These are phyloP conservation scores for Terfezia boudieri DNA, from an alignment of 495 filamentous ascomycete species.

Conservation along the genomic window DNA sequence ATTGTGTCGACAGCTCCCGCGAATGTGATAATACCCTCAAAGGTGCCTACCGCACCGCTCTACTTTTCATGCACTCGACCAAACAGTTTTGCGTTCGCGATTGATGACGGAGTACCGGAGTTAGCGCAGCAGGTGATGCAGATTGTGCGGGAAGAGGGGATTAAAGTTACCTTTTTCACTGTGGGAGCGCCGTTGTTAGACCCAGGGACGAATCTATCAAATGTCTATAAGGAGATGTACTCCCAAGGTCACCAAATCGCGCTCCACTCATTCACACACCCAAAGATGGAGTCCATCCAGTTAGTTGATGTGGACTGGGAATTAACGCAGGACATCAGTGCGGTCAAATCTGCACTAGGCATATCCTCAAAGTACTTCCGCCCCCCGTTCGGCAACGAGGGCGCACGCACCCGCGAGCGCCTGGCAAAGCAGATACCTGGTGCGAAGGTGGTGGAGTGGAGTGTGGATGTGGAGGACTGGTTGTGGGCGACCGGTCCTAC, in stretches of 20 bases:
- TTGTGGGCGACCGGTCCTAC: slow-evolving; percentile 40
- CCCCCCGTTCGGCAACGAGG: slow-evolving; percentile 54
- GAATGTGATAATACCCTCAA: slow-evolving; percentile 31
- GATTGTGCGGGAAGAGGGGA: slow-evolving; percentile 37
- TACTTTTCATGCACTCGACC: slow-evolving; percentile 45
- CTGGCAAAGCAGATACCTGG: slow-evolving; percentile 31
- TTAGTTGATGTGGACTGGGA: slow-evolving; percentile 46
- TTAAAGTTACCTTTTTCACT: slow-evolving; percentile 60
- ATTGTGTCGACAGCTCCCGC: slow-evolving; percentile 34
- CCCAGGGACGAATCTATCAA: slow-evolving; percentile 34
- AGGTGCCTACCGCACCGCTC: slow-evolving; percentile 38
- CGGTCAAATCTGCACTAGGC: slow-evolving; percentile 30
- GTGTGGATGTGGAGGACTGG: slow-evolving; percentile 62
- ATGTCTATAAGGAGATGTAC: slow-evolving; percentile 42
- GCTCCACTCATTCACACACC: slow-evolving; percentile 52
- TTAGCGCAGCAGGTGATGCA: slow-evolving; percentile 40
- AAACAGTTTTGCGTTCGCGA: slow-evolving; percentile 59
- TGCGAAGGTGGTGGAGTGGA: slow-evolving; percentile 36
- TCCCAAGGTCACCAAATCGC: slow-evolving; percentile 49
- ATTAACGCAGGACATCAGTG: slow-evolving; percentile 36
- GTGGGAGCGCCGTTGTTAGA: slow-evolving; percentile 45
- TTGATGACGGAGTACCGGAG: slow-evolving; percentile 50
- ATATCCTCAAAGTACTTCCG: slow-evolving; percentile 41
- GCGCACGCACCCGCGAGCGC: slow-evolving; percentile 44
- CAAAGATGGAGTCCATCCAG: slow-evolving; percentile 44